Evolutionary conservation across 441 rosid species (phyloP), one percentile per base, ranked within the genome.

Genomic region (Adansonia grandidieri): DNA sequence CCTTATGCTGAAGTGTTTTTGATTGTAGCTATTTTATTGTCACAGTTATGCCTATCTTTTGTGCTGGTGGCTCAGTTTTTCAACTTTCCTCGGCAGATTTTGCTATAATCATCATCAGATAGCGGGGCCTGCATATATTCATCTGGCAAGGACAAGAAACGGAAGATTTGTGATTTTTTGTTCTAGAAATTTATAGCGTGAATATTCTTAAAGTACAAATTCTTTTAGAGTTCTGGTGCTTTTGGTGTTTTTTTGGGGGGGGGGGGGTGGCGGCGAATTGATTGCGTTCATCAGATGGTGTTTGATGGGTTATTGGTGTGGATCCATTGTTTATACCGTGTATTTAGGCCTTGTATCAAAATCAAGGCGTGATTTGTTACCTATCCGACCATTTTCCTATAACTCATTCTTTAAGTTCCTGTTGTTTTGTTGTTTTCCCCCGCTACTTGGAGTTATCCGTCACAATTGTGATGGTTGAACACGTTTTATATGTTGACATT

Each of bases 171-270:
- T 42, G 53, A 6, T 57, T 65, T 68, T 71, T 71, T 56, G 9
- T 65, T 74, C 69, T 65, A 65, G 63, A 77, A 76, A 76, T 78
- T 77, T 73, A 14, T 68, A 9, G 72, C 68, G 22, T 63, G 70
- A 85, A 72, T 81, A 79, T 81, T 86, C 78, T 80, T 80, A 67
- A 77, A 73, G 74, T 80, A 80, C 58, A 28, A 57, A 71, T 73
- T 37, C 75, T 65, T 76, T 60, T 75, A 66, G 79, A 77, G 79
- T 66, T 69, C 11, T 15, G 73, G 80, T 42, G 62, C 13, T 64
- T 37, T 37, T 70, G 56, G 60, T 32, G 37, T n/a, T 58, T 53
- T 24, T 14, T 73, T 78, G 20, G 37, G 45, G 22, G 11, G 76
- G 78, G 20, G 56, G 40, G 40, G 75, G 79, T 20, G 45, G 47